Conservation (phyloP, 225 moss, liverwort and hornwort genomes). For the Marchantia polymorpha region DNA sequence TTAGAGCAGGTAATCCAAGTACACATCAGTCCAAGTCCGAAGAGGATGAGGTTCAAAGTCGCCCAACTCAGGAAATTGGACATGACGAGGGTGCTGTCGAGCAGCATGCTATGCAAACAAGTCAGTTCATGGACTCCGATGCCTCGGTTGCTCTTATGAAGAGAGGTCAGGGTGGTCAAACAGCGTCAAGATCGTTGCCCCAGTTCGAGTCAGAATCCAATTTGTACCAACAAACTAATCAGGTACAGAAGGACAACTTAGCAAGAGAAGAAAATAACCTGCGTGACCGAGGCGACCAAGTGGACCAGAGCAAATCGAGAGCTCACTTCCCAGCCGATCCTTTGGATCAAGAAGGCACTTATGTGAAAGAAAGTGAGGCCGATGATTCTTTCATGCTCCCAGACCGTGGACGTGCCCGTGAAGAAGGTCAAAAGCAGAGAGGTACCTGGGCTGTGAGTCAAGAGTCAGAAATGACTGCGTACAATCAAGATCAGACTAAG, state of each 20-base stretch:
- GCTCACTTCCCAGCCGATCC: slow-evolving; percentile 15
- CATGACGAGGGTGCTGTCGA: slow-evolving; percentile 37
- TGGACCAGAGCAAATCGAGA: slow-evolving; percentile 11
- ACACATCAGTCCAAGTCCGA: slow-evolving; percentile 20
- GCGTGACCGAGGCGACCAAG: slow-evolving; percentile 24
- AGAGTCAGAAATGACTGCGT: slow-evolving; percentile 24
- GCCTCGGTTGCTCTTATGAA: slow-evolving; percentile 2
- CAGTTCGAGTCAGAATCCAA: slow-evolving; percentile 34
- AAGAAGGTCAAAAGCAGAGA: slow-evolving; percentile 33
- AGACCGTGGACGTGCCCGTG: slow-evolving; percentile 25
- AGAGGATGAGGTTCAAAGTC: slow-evolving; percentile 42
- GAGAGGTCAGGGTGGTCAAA: slow-evolving; percentile 22
- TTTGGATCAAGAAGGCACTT: slow-evolving; percentile 18
- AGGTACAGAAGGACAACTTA: not conserved
- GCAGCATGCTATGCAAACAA: slow-evolving; percentile 14
- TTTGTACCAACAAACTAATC: slow-evolving; percentile 6
- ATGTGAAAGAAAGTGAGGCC: slow-evolving; percentile 26
- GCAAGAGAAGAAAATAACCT: slow-evolving; percentile 33
- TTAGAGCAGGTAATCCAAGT: not conserved
- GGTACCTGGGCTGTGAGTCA: slow-evolving; percentile 28
- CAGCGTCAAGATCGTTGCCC: slow-evolving; percentile 25
- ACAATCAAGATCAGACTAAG: slow-evolving; percentile 9
- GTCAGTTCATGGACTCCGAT: slow-evolving; percentile 25
- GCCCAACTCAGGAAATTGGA: slow-evolving; percentile 29
- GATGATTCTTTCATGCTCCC: slow-evolving; percentile 48